Evolutionary conservation across 1,284 basidiomycete genomes (phyloP).

Genomic region (Termitomyces sp.): DNA sequence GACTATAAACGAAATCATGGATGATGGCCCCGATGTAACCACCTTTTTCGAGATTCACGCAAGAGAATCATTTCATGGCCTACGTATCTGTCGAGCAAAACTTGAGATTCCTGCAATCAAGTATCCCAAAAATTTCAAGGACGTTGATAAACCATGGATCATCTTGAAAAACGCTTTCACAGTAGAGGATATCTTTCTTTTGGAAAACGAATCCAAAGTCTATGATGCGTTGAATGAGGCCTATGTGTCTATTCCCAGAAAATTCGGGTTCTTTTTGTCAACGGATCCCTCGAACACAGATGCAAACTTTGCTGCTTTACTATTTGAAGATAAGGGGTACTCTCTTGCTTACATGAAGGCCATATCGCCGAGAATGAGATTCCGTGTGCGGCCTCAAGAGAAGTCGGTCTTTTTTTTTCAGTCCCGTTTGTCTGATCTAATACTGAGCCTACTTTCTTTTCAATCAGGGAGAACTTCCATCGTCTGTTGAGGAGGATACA

Average conservation of each 20-base stretch:
- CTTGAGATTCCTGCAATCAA: neutral
- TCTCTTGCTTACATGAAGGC: neutral
- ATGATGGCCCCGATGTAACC: neutral
- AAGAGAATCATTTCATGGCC: neutral
- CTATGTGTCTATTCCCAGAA: neutral
- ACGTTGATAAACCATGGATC: neutral
- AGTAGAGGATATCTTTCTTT: neutral
- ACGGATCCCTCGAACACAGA: neutral
- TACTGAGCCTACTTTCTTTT: neutral
- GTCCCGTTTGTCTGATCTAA: neutral
- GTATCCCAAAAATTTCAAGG: neutral
- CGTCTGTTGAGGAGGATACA: neutral
- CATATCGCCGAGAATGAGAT: neutral
- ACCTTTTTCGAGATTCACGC: neutral
- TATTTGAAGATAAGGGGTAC: neutral
- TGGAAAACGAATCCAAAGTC: slow-evolving; percentile 1
- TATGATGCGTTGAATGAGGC: neutral
- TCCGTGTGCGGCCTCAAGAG: neutral
- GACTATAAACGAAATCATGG: neutral
- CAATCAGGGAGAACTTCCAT: neutral
- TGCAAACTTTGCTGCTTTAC: neutral
- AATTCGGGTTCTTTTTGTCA: neutral
- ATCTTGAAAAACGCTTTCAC: slow-evolving; percentile 2
- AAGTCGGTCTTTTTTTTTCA: neutral
- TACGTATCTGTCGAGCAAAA: neutral